Conservation (phyloP, 768 basidiomycete genomes). For the Mycena rosella region DNA sequence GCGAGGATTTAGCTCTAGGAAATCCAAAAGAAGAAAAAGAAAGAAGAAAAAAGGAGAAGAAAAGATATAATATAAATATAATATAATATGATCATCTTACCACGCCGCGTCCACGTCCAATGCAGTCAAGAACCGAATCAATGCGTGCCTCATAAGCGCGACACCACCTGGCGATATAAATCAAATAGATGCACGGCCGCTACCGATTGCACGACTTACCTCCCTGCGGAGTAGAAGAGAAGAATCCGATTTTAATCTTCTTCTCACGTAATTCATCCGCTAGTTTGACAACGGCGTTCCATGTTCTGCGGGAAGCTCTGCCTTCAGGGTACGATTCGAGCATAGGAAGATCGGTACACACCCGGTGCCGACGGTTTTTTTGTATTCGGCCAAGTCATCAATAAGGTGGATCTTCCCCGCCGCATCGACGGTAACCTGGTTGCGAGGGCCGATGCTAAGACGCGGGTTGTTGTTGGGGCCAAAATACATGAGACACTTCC, state of each 20-base stretch:
- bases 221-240: constrained; percentile 96
- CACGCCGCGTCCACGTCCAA: constrained; percentile 88
- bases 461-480: constrained; percentile 89
- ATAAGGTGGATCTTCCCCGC: constrained; percentile 88
- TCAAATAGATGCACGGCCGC: constrained; percentile 25
- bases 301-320: constrained; percentile 65
- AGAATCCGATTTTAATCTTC: constrained; percentile 92
- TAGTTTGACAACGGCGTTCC: constrained; percentile 86
- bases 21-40: no score
- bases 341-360: constrained; percentile 37
- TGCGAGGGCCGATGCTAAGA: constrained; percentile 83
- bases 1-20: constrained; percentile 17
- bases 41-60: no score
- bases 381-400: constrained; percentile 85
- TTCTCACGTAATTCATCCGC: constrained; percentile 88
- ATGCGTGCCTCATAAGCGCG: constrained; percentile 96
- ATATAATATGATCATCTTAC: no score
- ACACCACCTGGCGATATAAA: constrained; percentile 78
- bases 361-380: constrained; percentile 76
- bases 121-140: constrained; percentile 86
- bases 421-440: constrained; percentile 90
- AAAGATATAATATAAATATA: no score
- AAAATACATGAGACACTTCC: constrained; percentile 87
- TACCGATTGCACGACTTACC: constrained; percentile 57
- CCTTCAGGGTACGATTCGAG: constrained; percentile 25